Percentiles rank a stretch among this genome's conserved stretches.
These are phyloP conservation scores for Vitis hybrid DNA, from an alignment of 177 flowering plant species.

Conservation along the genomic window DNA sequence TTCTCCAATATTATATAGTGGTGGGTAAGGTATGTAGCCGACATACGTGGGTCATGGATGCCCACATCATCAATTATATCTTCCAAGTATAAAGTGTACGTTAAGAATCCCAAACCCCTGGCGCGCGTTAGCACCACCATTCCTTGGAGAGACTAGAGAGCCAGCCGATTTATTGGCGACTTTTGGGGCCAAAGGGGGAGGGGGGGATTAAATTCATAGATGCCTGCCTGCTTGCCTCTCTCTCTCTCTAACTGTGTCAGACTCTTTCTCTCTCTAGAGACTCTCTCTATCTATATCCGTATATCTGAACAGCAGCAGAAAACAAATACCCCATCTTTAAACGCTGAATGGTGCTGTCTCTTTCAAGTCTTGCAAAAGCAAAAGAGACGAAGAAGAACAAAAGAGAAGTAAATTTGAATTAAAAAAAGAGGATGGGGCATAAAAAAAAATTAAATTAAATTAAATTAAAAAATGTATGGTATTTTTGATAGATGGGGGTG, in stretches of 20 bases:
- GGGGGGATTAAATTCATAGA: background rate
- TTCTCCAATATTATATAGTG: background rate
- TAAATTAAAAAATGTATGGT: background rate
- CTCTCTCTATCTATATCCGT: conserved; percentile 10
- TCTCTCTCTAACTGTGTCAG: conserved; percentile 1
- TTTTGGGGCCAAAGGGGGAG: too few relatives aligned
- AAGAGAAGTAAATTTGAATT: background rate
- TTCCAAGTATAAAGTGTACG: background rate
- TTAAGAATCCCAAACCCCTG: conserved; percentile 7
- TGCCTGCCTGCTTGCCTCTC: conserved; percentile 1
- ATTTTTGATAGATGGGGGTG: conserved; percentile 1
- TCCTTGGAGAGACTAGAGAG: too few relatives aligned
- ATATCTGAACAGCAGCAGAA: conserved; percentile 13
- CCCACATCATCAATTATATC: conserved; percentile 11
- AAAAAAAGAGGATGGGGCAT: background rate
- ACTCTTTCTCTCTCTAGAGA: background rate
- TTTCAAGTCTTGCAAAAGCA: conserved; percentile 25
- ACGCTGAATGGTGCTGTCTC: conserved; percentile 39
- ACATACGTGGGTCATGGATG: conserved; percentile 17
- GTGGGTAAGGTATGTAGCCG: conserved; percentile 27
- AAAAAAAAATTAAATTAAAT: background rate
- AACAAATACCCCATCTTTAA: conserved; percentile 35
- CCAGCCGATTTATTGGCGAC: too few relatives aligned
- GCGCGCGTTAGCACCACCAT: too few relatives aligned
- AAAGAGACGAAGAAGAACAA: conserved; percentile 4